phyloP scores from a whole-genome alignment of 148 eudicot species.

The Bassia scoparia region DNA sequence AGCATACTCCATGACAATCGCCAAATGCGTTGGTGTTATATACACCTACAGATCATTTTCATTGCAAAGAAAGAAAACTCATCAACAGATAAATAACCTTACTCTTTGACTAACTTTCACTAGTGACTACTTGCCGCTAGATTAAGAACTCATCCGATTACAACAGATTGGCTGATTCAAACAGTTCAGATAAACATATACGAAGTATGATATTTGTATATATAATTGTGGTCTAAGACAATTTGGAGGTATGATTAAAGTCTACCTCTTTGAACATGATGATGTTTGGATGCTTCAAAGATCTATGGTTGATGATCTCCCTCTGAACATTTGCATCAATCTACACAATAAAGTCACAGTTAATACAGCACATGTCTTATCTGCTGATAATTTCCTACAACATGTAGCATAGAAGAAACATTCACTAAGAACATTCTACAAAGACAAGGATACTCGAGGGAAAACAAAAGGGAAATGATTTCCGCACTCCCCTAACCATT shows the following conservation, averaged over 20 bases:
- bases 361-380: too few relatives aligned
- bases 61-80: background rate
- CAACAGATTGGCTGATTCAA: too few relatives aligned
- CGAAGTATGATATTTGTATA: too few relatives aligned
- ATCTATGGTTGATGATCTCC: conserved; percentile 74
- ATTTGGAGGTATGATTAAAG: background rate
- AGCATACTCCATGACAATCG: conserved; percentile 80
- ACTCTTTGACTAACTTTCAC: too few relatives aligned
- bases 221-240: too few relatives aligned
- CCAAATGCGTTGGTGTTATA: conserved; percentile 69
- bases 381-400: background rate
- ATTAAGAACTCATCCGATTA: too few relatives aligned
- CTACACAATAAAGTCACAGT: conserved; percentile 25
- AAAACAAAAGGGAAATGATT: too few relatives aligned
- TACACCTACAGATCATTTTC: conserved; percentile 34
- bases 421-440: background rate
- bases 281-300: conserved; percentile 71
- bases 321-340: conserved; percentile 79
- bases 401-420: background rate
- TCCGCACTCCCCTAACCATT: too few relatives aligned
- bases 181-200: too few relatives aligned
- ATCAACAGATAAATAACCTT: background rate
- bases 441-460: background rate
- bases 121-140: too few relatives aligned
- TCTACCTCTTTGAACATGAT: conserved; percentile 71